phyloP scores from a whole-genome alignment of 257 asterid species.

The Solanum rostratum region DNA sequence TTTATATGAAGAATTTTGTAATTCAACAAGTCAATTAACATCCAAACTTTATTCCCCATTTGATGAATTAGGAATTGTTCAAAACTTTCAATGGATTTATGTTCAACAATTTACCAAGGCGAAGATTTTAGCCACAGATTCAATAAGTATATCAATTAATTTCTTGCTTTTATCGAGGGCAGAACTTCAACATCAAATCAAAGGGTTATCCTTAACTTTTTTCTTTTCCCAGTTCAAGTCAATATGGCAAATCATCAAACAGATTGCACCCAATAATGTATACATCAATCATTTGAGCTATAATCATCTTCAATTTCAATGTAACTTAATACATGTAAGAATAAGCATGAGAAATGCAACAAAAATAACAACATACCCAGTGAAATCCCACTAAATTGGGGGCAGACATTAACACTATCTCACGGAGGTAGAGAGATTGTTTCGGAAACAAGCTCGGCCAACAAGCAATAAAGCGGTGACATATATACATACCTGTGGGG shows the following conservation, averaged over 20 bases:
- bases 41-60: background rate
- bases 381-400: background rate
- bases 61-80: background rate
- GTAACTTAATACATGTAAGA: background rate
- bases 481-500: constrained; percentile 20
- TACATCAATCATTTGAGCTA: background rate
- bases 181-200: background rate
- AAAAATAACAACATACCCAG: background rate
- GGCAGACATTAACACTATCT: too few species aligned
- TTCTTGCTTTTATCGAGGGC: background rate
- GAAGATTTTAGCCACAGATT: background rate
- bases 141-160: background rate
- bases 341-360: background rate
- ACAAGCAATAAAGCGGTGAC: background rate
- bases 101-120: background rate
- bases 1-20: background rate
- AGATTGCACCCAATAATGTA: background rate
- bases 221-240: background rate
- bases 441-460: background rate
- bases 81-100: background rate
- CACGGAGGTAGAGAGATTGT: background rate
- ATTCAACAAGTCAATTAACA: background rate
- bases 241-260: background rate
- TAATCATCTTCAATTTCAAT: background rate
- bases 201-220: background rate